Base-by-base conservation (phyloP, 2,329 filamentous ascomycete species). In the Fusarium heterosporum region DNA sequence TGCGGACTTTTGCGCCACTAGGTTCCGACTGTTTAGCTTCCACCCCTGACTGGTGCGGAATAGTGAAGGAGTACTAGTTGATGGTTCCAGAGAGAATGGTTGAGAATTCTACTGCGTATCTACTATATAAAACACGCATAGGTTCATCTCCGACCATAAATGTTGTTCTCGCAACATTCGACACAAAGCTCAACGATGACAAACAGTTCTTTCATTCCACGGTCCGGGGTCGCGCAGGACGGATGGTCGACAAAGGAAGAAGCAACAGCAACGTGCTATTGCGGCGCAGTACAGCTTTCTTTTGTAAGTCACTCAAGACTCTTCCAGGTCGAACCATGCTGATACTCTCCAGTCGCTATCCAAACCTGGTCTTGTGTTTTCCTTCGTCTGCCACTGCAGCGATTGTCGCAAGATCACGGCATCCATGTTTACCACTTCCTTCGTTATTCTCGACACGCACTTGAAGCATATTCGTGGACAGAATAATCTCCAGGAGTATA, bases 361-460 rank as follows among this genome's bases (percentile, higher is more conserved):
- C 0, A 39, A 55, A 6, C n/a, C 45, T 2, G 82, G 79, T 11
- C 73, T 88, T 0, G 62, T 84, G 17, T 75, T 77, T 60, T 82
- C 78, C 7, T 88, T 89, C 70, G 69, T 89, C 67, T 90, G 87
- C 76, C 80, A 89, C 77, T 90, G 87, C 73, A 73, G 77, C 32
- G 87, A 90, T 75, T 89, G 86, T 75, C 85, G 79, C 70, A 90
- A 90, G 69, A 79, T 90, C 61, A 89, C 85, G 0, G 85, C 86
- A 0, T 87, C 86, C 1, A 87, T 88, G 83, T 88, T 87, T 75
- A 83, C 85, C 4, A 83, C 85, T 52, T 88, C 87, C 76, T 87
- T 89, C 71, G 79, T 80, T 58, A 74, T 88, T 39, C 63, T 71
- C 12, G 79, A 86, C 71, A 69, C 72, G 1, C 58, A 82, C 56